Base-by-base conservation (phyloP, 805 yeast genomes). In the Scheffersomyces lignosus region DNA sequence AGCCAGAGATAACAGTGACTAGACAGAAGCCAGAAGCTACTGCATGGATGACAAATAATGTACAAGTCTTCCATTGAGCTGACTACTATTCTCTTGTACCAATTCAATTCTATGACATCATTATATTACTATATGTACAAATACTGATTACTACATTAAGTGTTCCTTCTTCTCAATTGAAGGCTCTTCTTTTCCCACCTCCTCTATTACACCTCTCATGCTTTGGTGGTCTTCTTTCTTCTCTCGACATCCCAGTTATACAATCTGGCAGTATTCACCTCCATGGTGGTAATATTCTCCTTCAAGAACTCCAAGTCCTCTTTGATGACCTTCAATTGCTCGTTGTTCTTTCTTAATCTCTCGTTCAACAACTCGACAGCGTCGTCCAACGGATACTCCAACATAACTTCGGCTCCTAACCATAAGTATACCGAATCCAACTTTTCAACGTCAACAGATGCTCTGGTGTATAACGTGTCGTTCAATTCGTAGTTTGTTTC, bases 341-440 rank as follows among this genome's bases (percentile, higher is more conserved):
- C 66, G 48, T 75, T 66, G 12, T 95, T 89, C 23, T 77, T 76
- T 10, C 60, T 58, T 43, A 90, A 72, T 57, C 91, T 80, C 26
- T 72, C 71, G 9, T 68, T 54, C 38, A 93, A 66, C 48, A 93
- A 70, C 24, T 71, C 81, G 32, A 81, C 75, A 2, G 99, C 99
- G 59, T 93, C 99, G 26, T 77, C 85, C 17, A 88, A 67, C 10
- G 96, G 90, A 54, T 91, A 93, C 57, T 93, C 98, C 54, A 93
- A 71, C 98, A 93, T 91, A 6, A 91, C 90, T 50, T 89, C 96
- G 0, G 99, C 99, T 8, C 99, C 99, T n/a, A 93, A 73, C 99
- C 99, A 93, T 32, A 93, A 70, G 45, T 80, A 80, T 1, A 93
- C 98, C 2, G 66, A 59, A 17, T 75, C 61, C 34, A 75, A 56